Conservation (phyloP, 306 rosid species). For the Bauhinia variegata region DNA sequence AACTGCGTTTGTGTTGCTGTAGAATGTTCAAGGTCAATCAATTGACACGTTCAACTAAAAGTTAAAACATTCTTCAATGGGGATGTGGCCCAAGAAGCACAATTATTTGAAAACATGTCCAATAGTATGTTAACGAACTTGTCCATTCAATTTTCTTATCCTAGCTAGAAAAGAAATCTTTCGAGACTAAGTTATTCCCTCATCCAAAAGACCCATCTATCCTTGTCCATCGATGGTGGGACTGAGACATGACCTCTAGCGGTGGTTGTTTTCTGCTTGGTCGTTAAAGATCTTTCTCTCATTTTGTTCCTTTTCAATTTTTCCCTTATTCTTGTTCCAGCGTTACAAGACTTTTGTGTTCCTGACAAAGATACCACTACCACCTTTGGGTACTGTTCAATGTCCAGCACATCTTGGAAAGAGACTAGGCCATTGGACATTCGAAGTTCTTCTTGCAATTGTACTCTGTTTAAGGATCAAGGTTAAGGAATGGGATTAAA, state of each 20-base stretch:
- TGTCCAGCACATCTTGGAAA: no score
- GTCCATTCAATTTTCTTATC: constrained; percentile 52
- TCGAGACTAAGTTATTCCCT: constrained; percentile 16
- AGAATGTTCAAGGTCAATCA: constrained; percentile 20
- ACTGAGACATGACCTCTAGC: constrained; percentile 27
- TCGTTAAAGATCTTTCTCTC: constrained; percentile 19
- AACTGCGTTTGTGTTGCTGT: neutral
- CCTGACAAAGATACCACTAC: constrained; percentile 16
- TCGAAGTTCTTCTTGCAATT: no score
- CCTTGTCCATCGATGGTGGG: constrained; percentile 47
- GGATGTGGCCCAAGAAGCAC: constrained; percentile 45
- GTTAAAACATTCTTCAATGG: constrained; percentile 39
- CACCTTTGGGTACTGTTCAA: neutral
- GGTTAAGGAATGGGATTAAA: no score
- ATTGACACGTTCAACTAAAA: constrained; percentile 38
- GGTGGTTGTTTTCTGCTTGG: constrained; percentile 24
- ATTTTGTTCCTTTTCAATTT: neutral
- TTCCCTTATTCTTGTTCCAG: neutral
- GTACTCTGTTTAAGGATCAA: no score
- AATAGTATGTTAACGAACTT: constrained; percentile 40
- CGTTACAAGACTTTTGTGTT: constrained; percentile 8
- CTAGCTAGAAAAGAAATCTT: constrained; percentile 23
- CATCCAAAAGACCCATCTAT: constrained; percentile 32
- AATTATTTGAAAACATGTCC: constrained; percentile 38
- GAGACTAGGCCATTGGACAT: no score